A percentile compares a stretch with the other conserved stretches of the same genome.
These are phyloP conservation scores for Talaromyces funiculosus DNA, from an alignment of 2,329 filamentous ascomycete genomes.

Conservation along the genomic window DNA sequence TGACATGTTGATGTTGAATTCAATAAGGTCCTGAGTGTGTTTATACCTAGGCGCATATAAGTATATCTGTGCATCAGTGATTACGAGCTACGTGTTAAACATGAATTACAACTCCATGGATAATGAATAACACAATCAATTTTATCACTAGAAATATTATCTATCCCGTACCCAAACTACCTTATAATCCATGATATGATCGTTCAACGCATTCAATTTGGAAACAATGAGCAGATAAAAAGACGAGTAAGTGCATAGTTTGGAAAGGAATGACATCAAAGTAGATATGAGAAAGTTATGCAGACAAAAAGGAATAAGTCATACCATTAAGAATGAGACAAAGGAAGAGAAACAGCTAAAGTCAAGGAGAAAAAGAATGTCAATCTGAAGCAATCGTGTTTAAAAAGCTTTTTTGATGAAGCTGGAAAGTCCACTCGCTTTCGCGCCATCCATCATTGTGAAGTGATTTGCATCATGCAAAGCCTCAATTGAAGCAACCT, in stretches of 20 bases:
- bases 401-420: conserved; percentile 15
- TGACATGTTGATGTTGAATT: no score
- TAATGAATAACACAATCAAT: no score
- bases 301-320: background rate
- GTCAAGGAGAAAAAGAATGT: background rate
- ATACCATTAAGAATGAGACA: background rate
- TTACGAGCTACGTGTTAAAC: no score
- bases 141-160: conserved; percentile 2
- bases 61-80: no score
- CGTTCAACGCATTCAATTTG: background rate
- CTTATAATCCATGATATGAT: background rate
- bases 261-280: background rate
- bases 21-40: no score
- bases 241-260: background rate
- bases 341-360: background rate
- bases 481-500: conserved; percentile 29
- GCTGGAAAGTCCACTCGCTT: conserved; percentile 10
- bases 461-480: conserved; percentile 34
- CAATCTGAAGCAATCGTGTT: background rate
- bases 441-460: conserved; percentile 20
- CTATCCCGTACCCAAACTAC: background rate
- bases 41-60: no score
- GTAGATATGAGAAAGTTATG: background rate
- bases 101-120: no score
- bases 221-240: background rate